Evolutionary conservation across 768 basidiomycete species (phyloP).

Genomic region (Hypholoma fasciculare): DNA sequence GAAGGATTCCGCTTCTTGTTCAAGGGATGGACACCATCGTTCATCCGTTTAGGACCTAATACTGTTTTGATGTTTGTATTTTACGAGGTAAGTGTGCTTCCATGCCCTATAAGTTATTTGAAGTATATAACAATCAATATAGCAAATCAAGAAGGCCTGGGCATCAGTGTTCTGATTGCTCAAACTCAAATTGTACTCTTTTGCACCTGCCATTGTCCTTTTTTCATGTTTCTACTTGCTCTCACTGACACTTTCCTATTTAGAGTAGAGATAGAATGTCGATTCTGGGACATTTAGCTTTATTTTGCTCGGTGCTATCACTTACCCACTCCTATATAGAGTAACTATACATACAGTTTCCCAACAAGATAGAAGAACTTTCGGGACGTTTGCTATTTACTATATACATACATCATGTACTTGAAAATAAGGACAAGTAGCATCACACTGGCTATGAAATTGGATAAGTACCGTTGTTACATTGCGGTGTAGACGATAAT

Average conservation of each 20-base stretch:
- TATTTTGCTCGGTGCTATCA: too few relatives aligned
- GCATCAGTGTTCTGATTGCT: conserved; percentile 13
- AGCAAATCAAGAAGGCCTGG: conserved; percentile 79
- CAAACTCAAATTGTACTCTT: background rate
- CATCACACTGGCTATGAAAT: background rate
- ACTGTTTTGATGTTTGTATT: conserved; percentile 85
- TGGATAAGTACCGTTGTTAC: conserved; percentile 12
- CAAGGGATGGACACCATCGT: conserved; percentile 90
- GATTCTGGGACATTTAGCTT: too few relatives aligned
- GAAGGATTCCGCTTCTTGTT: conserved; percentile 82
- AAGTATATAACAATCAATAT: conserved; percentile 6
- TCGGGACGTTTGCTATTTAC: background rate
- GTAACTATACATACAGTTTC: too few relatives aligned
- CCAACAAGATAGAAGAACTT: too few relatives aligned
- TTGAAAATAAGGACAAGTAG: too few relatives aligned
- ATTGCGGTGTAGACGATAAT: conserved; percentile 56
- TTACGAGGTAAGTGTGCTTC: conserved; percentile 57
- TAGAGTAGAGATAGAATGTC: background rate
- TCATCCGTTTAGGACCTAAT: conserved; percentile 81
- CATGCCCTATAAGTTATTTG: background rate
- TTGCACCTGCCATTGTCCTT: background rate
- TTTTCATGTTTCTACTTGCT: background rate
- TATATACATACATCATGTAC: background rate
- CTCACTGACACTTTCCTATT: background rate
- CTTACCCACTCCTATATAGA: too few relatives aligned